Evolutionary conservation across 345 rosid genomes (phyloP), one percentile per base, ranked within the genome.

Genomic region (Moricandia arvensis): DNA sequence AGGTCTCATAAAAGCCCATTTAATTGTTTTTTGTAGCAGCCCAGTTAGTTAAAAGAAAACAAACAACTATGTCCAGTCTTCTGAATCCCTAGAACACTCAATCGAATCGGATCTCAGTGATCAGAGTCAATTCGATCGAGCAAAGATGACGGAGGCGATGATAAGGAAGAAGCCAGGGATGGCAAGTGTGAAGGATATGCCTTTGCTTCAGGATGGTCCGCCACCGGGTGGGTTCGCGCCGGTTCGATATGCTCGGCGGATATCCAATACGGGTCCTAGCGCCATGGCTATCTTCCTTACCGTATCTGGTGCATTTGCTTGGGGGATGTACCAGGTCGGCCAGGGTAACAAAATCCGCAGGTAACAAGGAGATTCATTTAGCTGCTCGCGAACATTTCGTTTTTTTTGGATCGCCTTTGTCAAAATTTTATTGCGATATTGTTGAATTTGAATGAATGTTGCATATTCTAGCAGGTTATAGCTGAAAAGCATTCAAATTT

Each of bases 271-370:
- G 73, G 99, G 99, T 3, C 99, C 99, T 29, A 95, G 99, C 66
- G 97, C 97, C 27, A 71, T 88, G 80, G 99, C 99, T 45, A 90
- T 95, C 34, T 92, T 95, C 65, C 88, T 95, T 30, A 75, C 93
- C 7, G 79, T 93, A 33, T 85, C 91, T 11, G 97, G 97, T 55
- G 88, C 87, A 35, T 91, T 95, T 90, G 87, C 92, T 29, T 95
- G 89, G 79, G 99, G 99, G n/a, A 90, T 95, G 97, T 92, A 95
- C 71, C 92, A 92, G 87, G 99, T 95, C 16, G 99, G 97, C 13
- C 74, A 92, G 83, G 99, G 99, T 38, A 95, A 95, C 85, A 92
- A 90, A 87, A 81, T 88, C 81, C 98, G 99, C 74, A 88, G 98
- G 99, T 92, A 12, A 79, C 6, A 16, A 55, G 1, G 17, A 26